Base-by-base conservation (phyloP, 306 rosid species). In the Trichosanthes truncata region DNA sequence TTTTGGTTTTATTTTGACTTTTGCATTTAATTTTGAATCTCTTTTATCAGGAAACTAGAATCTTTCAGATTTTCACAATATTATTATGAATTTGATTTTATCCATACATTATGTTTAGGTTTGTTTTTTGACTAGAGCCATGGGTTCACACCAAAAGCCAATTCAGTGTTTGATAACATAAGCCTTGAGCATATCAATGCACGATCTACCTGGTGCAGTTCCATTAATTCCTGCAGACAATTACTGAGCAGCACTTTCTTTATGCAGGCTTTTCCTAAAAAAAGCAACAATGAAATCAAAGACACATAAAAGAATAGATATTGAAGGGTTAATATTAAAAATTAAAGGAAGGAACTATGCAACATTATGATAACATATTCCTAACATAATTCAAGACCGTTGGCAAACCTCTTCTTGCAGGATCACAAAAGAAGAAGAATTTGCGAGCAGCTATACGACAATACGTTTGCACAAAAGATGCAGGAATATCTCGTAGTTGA, bases 211-310 rank as follows among this genome's bases (percentile, higher is more conserved):
- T 96, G 99, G 82, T 96, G 99, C 82, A 96, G 98, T 88, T 96
- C 99, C 99, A 96, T 96, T 75, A 96, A 82, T 88, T 96, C 98
- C 90, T 96, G 99, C 80, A 96, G 94, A 82, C 99, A 96, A 83
- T 93, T 96, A 81, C 99, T 96, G 57, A 96, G 91, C 84, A 96
- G 80, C 79, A 96, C 98, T 82, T 96, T 96, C 91, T 96, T 96
- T 85, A 96, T 96, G 89, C 99, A 96, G 23, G 98, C 98, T 87
- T 93, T 96, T 80, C 94, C 99, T 96, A 87, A 8, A 18, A 62
- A 62, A 36, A 26, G 51, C 45, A 81, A 72, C 36, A 74, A 49
- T 15, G 9, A 74, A 45, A 18, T 74, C 4, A 49, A 41, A 29
- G 61, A 48, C 40, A 20, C 78, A 8, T 26, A 25, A 13, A 67